phyloP scores from a whole-genome alignment of 2,329 filamentous ascomycete genomes.

The Aureobasidium uvarum region DNA sequence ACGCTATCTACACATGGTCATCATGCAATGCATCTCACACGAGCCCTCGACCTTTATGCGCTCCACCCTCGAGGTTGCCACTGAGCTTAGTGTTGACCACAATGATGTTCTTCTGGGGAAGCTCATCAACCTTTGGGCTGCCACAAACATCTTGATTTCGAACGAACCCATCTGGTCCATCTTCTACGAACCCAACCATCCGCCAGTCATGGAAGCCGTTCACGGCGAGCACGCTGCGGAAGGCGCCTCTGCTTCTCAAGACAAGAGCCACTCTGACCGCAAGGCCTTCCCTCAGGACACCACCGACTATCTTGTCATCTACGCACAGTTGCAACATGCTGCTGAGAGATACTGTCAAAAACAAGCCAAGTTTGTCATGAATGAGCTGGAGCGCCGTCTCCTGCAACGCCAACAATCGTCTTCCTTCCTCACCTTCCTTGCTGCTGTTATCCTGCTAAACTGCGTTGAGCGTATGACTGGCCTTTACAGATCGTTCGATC shows the following conservation, averaged over 20 bases:
- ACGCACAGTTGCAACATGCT: constrained; percentile 54
- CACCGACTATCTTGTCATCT: constrained; percentile 48
- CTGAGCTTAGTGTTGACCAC: constrained; percentile 26
- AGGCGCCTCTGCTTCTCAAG: not conserved
- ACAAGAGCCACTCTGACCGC: constrained; percentile 34
- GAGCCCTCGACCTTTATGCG: constrained; percentile 54
- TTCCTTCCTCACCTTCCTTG: constrained; percentile 60
- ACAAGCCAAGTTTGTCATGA: constrained; percentile 56
- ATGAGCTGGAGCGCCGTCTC: constrained; percentile 59
- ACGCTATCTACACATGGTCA: constrained; percentile 25
- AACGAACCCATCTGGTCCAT: constrained; percentile 33
- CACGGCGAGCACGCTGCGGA: not conserved
- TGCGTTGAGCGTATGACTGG: constrained; percentile 61
- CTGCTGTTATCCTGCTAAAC: constrained; percentile 57
- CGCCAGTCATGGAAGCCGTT: constrained; percentile 27
- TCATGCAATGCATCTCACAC: constrained; percentile 44
- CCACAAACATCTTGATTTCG: constrained; percentile 51
- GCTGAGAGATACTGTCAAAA: constrained; percentile 55
- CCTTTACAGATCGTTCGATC: constrained; percentile 46
- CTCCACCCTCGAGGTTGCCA: constrained; percentile 43
- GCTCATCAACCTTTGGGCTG: constrained; percentile 57
- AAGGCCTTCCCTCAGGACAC: constrained; percentile 15
- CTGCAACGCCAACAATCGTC: constrained; percentile 58
- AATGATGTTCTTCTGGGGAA: constrained; percentile 50
- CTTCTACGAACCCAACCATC: constrained; percentile 23